Conservation (phyloP, 2,329 filamentous ascomycete genomes). For the Paracoccidioides brasiliensis region DNA sequence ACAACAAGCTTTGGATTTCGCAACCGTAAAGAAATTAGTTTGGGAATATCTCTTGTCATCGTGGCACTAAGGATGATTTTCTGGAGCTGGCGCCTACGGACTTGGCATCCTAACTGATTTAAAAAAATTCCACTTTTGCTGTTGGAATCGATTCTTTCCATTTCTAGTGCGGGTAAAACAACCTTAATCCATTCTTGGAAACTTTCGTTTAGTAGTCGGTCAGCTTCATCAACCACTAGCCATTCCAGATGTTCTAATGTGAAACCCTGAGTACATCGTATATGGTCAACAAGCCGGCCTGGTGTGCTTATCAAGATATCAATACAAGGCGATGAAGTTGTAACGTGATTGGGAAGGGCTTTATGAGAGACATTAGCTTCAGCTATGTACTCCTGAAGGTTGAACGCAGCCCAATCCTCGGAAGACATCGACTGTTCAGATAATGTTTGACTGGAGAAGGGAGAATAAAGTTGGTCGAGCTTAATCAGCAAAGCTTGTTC, state of each 20-base stretch:
- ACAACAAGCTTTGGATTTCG: constrained; percentile 62
- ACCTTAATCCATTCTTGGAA: constrained; percentile 81
- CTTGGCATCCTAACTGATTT: constrained; percentile 25
- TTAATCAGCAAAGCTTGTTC: constrained; percentile 52
- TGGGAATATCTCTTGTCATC: constrained; percentile 74
- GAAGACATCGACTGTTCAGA: constrained; percentile 31
- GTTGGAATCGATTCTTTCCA: constrained; percentile 31
- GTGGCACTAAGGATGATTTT: constrained; percentile 88
- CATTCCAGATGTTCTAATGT: constrained; percentile 65
- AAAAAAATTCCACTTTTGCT: constrained; percentile 26
- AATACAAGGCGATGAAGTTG: constrained; percentile 56
- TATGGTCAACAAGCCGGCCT: constrained; percentile 80
- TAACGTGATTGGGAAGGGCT: constrained; percentile 47
- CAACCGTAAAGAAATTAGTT: constrained; percentile 61
- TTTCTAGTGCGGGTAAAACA: constrained; percentile 47
- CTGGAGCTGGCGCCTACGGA: constrained; percentile 39
- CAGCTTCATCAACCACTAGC: constrained; percentile 88
- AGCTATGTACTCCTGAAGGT: constrained; percentile 33
- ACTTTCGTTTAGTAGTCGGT: constrained; percentile 78
- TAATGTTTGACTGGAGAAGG: constrained; percentile 42
- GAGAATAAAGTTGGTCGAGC: constrained; percentile 53
- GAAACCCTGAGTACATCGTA: constrained; percentile 73
- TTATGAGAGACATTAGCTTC: constrained; percentile 28
- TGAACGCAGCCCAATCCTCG: constrained; percentile 36
- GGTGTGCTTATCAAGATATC: constrained; percentile 88